Base-by-base conservation (phyloP, 257 asterid genomes). In the Penstemon barbatus region DNA sequence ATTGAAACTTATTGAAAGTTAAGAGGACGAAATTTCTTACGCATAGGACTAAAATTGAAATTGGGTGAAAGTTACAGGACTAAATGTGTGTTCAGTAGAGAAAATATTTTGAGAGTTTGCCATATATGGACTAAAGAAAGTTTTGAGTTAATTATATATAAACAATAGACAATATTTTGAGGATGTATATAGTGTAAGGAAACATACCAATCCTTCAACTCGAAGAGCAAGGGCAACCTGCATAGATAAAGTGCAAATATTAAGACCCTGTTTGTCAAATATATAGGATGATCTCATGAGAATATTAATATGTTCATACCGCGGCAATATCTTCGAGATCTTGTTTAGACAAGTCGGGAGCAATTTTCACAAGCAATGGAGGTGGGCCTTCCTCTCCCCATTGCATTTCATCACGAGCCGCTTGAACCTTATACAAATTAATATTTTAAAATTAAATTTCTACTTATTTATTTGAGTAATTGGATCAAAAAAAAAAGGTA, bases 351-450 rank as follows among this genome's bases (percentile, higher is more conserved):
- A 94, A 80, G 70, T 94, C 97, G 15, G 97, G 99, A 65, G 97
- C 99, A 69, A 94, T 94, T 86, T 91, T 94, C 59, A 91, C 97
- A 40, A 94, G 97, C 78, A 94, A 74, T 0, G 97, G 97, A 7
- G 99, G 97, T 44, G 99, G 97, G 8, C 99, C 99, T 59, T 94
- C 99, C 70, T 94, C 99, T 64, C 92, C 97, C 99, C 99, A 91
- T 85, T 94, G 97, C 99, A 91, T 94, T 82, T 94, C 99, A 75
- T 94, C 97, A 57, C 97, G 93, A 61, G 96, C 97, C 7, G 97
- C 99, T 88, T 87, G 99, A 73, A 94, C 87, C 99, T 94, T 72
- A 65, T 25, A 25, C 33, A 43, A 48, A 70, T 50, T 38, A 7
- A 68, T 19, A 62, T 9, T 54, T 57, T 50, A 71, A 33, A 48